A percentile compares a stretch with the other conserved stretches of the same genome.
phyloP scores from a whole-genome alignment of 257 asterid species.

The Forsythia suspensa region DNA sequence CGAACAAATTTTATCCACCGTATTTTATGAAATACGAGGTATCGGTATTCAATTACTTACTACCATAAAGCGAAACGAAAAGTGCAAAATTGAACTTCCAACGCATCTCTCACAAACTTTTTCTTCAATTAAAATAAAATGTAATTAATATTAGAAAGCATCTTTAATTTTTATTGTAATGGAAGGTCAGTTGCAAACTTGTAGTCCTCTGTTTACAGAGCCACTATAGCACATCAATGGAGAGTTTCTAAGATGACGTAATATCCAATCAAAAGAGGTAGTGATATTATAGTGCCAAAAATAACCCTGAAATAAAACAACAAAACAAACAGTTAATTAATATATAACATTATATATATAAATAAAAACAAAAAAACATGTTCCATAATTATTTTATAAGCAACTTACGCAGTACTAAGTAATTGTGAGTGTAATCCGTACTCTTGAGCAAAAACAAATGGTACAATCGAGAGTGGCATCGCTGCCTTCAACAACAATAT shows the following conservation, averaged over 20 bases:
- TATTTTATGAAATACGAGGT: too few relatives aligned
- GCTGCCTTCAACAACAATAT: constrained; percentile 42
- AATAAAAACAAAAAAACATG: background rate
- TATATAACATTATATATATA: background rate
- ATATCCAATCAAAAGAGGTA: constrained; percentile 50
- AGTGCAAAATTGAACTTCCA: background rate
- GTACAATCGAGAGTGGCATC: constrained; percentile 45
- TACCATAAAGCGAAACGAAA: background rate
- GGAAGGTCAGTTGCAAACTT: background rate
- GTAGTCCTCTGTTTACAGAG: too few relatives aligned
- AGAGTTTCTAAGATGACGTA: constrained; percentile 34
- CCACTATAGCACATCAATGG: background rate
- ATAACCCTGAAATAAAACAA: constrained; percentile 46
- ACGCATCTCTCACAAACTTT: too few relatives aligned
- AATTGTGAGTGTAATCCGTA: constrained; percentile 56
- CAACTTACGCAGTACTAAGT: constrained; percentile 61
- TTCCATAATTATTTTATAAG: background rate
- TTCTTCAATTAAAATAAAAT: background rate
- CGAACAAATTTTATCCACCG: too few relatives aligned
- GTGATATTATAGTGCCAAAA: constrained; percentile 43
- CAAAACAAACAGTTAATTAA: background rate
- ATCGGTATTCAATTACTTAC: too few relatives aligned
- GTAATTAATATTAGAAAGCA: background rate
- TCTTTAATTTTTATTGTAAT: too few relatives aligned
- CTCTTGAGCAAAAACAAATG: constrained; percentile 58